Conservation (phyloP, 1,284 basidiomycete species). For the Macrocystidia cucumis region DNA sequence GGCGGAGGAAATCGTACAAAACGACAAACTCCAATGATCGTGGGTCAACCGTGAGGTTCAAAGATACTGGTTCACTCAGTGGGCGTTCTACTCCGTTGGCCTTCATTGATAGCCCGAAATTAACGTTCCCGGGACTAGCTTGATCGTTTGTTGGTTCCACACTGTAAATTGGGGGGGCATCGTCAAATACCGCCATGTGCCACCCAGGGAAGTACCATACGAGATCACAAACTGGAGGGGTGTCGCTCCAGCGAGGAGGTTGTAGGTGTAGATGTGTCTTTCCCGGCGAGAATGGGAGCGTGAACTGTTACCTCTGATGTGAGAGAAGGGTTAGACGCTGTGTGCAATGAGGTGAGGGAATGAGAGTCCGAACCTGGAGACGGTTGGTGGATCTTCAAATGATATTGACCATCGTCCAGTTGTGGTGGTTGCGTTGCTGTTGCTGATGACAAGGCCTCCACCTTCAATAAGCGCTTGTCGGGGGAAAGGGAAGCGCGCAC, state of each 20-base stretch:
- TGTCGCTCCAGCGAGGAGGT: slow-evolving; percentile 28
- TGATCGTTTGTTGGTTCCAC: slow-evolving; percentile 40
- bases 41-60: slow-evolving; percentile 42
- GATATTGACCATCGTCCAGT: slow-evolving; percentile 17
- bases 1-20: slow-evolving; percentile 32
- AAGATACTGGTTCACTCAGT: slow-evolving; percentile 34
- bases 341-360: slow-evolving; percentile 4
- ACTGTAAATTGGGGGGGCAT: slow-evolving; percentile 18
- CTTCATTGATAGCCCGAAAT: slow-evolving; percentile 44
- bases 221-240: slow-evolving; percentile 38
- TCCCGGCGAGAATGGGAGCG: slow-evolving; percentile 15
- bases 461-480: not conserved
- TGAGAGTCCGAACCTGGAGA: slow-evolving; percentile 19
- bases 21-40: slow-evolving; percentile 43
- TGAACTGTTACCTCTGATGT: no score
- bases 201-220: slow-evolving; percentile 21
- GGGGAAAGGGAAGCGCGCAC: slow-evolving; percentile 15
- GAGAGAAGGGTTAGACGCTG: slow-evolving; percentile 8
- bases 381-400: slow-evolving; percentile 12
- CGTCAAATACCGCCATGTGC: not conserved
- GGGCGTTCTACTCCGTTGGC: slow-evolving; percentile 43
- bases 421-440: slow-evolving; percentile 17
- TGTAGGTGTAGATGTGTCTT: slow-evolving; percentile 39
- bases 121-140: slow-evolving; percentile 34
- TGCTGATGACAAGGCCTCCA: slow-evolving; percentile 11